These are phyloP conservation scores for Phytophthora colocasiae DNA, from an alignment of 352 stramenopile species.

Conservation along the genomic window DNA sequence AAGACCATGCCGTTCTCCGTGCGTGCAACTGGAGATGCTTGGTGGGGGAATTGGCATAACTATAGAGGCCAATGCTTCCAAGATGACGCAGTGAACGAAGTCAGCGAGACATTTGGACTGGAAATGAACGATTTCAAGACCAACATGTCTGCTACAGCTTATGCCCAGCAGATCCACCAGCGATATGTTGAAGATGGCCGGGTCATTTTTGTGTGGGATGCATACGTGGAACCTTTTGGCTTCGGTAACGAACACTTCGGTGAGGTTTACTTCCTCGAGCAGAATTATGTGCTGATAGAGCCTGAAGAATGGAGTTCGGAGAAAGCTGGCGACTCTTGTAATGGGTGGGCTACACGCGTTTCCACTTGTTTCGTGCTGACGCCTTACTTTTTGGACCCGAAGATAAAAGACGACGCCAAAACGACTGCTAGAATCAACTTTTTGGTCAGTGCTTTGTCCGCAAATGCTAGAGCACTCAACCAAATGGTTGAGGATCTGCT, in stretches of 20 bases:
- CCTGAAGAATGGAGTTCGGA: slow-evolving; percentile 29
- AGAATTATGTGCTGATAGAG: slow-evolving; percentile 67
- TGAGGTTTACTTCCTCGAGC: slow-evolving; percentile 56
- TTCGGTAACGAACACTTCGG: slow-evolving; percentile 49
- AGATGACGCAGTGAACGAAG: slow-evolving; percentile 48
- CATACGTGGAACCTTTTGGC: slow-evolving; percentile 57
- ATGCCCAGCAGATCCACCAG: slow-evolving; percentile 56
- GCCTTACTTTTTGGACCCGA: slow-evolving; percentile 44
- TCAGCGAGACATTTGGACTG: slow-evolving; percentile 59
- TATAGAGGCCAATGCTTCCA: slow-evolving; percentile 30
- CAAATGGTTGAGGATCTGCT: slow-evolving; percentile 59
- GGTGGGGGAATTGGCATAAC: slow-evolving; percentile 46
- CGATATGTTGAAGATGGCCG: slow-evolving; percentile 59
- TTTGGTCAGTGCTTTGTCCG: slow-evolving; percentile 40
- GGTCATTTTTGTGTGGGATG: slow-evolving; percentile 63
- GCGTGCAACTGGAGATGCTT: slow-evolving; percentile 35
- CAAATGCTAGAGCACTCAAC: slow-evolving; percentile 42
- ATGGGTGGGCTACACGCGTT: slow-evolving; percentile 43
- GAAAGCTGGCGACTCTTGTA: slow-evolving; percentile 4
- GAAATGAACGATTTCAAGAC: slow-evolving; percentile 56
- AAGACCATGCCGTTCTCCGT: slow-evolving; percentile 45
- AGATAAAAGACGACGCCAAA: slow-evolving; percentile 35
- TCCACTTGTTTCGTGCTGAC: slow-evolving; percentile 61
- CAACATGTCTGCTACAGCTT: slow-evolving; percentile 52
- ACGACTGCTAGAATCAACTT: slow-evolving; percentile 49